Evolutionary conservation across 192 early-diverging fungal genomes (phyloP), one percentile per base, ranked within the genome.

Genomic region (Mortierella alpina): DNA sequence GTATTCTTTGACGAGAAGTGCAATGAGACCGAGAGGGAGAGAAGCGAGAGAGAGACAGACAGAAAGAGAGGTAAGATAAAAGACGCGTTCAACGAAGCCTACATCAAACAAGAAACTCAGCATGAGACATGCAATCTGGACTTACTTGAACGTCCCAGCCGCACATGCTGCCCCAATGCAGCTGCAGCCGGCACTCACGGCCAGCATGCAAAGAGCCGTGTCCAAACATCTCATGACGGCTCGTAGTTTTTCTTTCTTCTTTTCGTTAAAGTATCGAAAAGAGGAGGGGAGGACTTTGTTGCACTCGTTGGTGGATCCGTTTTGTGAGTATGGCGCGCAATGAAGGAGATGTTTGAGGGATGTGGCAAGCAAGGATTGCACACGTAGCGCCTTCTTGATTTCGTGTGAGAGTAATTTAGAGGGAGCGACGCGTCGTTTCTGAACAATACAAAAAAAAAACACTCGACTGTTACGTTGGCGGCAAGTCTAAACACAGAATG

Each of bases 1-100:
- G 70, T n/a, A 80, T 51, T 13, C 77, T 80, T 13, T 10, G 20
- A 15, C 5, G 48, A 45, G 60, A 52, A 20, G 17, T 20, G 17
- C 22, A 18, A 61, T 52, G 22, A 39, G 41, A 53, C 50, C 13
- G 52, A 12, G 11, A 52, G 47, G 5, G 22, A 7, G 10, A 55
- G 53, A 9, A 15, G 49, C 5, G 10, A 31, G 6, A 31, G 17
- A 15, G 55, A 40, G n/a, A 59, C 47, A 59, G 41, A 47, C 2
- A 7, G 4, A 48, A 63, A 20, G 23, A 51, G 18, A 31, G 9
- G 54, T 15, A 20, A 18, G 15, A 3, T 31, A 31, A 2, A 31
- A 31, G 31, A 31, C 31, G 31, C 31, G 31, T 31, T 31, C 31
- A 31, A 31, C 31, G 31, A 31, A 3, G 31, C 1, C 31, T 31